Conservation (phyloP, 2,329 filamentous ascomycete species). For the Didymella lethalis region DNA sequence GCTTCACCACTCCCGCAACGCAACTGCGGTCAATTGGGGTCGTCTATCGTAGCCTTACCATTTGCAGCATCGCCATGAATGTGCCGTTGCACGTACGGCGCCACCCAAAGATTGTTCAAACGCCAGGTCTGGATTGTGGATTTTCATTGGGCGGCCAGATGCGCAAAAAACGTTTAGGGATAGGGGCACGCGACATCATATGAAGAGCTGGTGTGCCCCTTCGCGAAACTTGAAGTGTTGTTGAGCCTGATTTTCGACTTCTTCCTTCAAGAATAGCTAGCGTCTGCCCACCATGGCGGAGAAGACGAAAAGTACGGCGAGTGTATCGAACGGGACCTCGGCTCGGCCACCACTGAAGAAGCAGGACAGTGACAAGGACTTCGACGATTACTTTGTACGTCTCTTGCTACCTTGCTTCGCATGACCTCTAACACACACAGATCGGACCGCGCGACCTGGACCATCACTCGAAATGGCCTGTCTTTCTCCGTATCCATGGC, state of each 20-base stretch:
- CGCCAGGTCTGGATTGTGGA: conserved; percentile 20
- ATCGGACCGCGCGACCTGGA: conserved; percentile 71
- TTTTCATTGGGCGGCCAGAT: conserved; percentile 7
- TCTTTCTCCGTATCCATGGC: conserved; percentile 76
- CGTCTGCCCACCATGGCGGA: conserved; percentile 22
- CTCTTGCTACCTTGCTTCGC: not conserved
- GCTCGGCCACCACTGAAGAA: conserved; percentile 28
- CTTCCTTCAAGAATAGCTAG: not conserved
- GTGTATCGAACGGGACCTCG: conserved; percentile 19
- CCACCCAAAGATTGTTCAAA: conserved; percentile 24
- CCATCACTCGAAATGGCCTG: conserved; percentile 77
- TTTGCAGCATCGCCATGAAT: conserved; percentile 20
- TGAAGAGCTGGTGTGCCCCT: conserved; percentile 8
- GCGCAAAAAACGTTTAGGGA: conserved; percentile 10
- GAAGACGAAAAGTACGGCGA: conserved; percentile 26
- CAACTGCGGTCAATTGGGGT: conserved; percentile 22
- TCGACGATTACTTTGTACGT: conserved; percentile 68
- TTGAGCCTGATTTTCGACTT: not conserved
- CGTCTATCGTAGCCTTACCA: conserved; percentile 21
- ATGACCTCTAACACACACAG: conserved; percentile 27
- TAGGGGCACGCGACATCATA: conserved; percentile 22
- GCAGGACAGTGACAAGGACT: conserved; percentile 37
- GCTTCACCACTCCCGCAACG: conserved; percentile 21
- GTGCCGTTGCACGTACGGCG: conserved; percentile 20
- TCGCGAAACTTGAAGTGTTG: not conserved